A percentile compares a stretch with the other conserved stretches of the same genome.
Evolutionary conservation across 1,284 basidiomycete species (phyloP).

Genomic region (Anthracocystis walkeri): DNA sequence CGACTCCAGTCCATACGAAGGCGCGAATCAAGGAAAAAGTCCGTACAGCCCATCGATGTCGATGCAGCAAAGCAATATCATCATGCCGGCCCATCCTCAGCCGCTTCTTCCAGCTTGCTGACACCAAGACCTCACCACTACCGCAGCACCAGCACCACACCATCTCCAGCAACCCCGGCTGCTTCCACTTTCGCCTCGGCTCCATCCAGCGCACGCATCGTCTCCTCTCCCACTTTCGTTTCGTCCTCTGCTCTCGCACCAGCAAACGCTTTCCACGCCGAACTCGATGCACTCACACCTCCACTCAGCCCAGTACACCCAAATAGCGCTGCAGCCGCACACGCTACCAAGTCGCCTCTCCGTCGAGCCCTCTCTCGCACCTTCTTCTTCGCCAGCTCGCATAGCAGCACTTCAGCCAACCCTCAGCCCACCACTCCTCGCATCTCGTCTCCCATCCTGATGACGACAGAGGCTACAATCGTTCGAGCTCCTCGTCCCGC

Average conservation of each 20-base stretch:
- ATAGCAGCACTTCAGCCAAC: constrained; percentile 5
- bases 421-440: constrained; percentile 4
- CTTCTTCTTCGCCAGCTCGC: constrained; percentile 21
- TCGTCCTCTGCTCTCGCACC: constrained; percentile 23
- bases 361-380: constrained; percentile 22
- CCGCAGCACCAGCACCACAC: constrained; percentile 1
- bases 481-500: constrained; percentile 13
- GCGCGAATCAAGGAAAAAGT: constrained; percentile 20
- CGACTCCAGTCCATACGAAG: constrained; percentile 25
- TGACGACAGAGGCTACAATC: background rate
- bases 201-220: constrained; percentile 21
- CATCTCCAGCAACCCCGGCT: constrained; percentile 26
- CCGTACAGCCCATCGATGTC: constrained; percentile 44
- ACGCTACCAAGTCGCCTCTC: constrained; percentile 33
- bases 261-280: background rate
- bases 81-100: constrained; percentile 25
- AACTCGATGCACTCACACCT: constrained; percentile 28
- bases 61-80: constrained; percentile 35
- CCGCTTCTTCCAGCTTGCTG: constrained; percentile 26
- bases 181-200: constrained; percentile 13
- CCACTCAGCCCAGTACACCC: constrained; percentile 29
- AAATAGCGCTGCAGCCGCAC: constrained; percentile 10
- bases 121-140: constrained; percentile 32
- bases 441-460: constrained; percentile 7
- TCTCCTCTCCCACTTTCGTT: constrained; percentile 36